phyloP scores from a whole-genome alignment of 495 filamentous ascomycete species.

The Xylaria intraflava region DNA sequence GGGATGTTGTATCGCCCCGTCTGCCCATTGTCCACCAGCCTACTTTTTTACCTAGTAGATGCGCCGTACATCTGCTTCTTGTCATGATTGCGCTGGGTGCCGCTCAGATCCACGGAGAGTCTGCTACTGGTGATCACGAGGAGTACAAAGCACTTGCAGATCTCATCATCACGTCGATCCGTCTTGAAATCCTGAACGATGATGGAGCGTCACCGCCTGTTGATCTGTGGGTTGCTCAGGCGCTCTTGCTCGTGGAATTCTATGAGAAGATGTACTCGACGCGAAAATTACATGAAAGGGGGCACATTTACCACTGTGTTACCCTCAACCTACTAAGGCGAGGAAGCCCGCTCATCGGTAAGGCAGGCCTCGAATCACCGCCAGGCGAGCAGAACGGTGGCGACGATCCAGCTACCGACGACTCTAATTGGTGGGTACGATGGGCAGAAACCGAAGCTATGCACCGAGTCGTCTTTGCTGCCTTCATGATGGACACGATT shows the following conservation, averaged over 20 bases:
- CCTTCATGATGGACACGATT: slow-evolving; percentile 89
- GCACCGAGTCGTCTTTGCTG: slow-evolving; percentile 83
- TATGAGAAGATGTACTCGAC: slow-evolving; percentile 97
- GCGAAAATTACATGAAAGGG: slow-evolving; percentile 80
- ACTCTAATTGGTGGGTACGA: slow-evolving; percentile 85
- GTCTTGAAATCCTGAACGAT: slow-evolving; percentile 82
- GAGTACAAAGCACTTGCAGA: slow-evolving; percentile 71
- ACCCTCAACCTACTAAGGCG: slow-evolving; percentile 88
- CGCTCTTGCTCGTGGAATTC: slow-evolving; percentile 79
- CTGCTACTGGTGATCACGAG: slow-evolving; percentile 60
- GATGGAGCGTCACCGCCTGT: slow-evolving; percentile 83
- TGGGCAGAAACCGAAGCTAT: slow-evolving; percentile 96
- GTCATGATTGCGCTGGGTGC: slow-evolving; percentile 88
- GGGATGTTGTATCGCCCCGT: slow-evolving; percentile 87
- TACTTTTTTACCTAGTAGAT: slow-evolving; percentile 79
- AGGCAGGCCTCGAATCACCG: slow-evolving; percentile 81
- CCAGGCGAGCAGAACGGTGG: slow-evolving; percentile 62
- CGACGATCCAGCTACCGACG: slow-evolving; percentile 39
- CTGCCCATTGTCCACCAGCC: slow-evolving; percentile 90
- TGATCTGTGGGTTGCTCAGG: slow-evolving; percentile 91
- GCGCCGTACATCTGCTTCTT: slow-evolving; percentile 71
- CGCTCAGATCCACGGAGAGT: slow-evolving; percentile 71
- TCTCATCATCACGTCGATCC: slow-evolving; percentile 75
- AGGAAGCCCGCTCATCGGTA: slow-evolving; percentile 84
- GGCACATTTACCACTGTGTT: slow-evolving; percentile 94